phyloP scores from a whole-genome alignment of 805 yeast genomes.

The Yarrowia yakushimensis region DNA sequence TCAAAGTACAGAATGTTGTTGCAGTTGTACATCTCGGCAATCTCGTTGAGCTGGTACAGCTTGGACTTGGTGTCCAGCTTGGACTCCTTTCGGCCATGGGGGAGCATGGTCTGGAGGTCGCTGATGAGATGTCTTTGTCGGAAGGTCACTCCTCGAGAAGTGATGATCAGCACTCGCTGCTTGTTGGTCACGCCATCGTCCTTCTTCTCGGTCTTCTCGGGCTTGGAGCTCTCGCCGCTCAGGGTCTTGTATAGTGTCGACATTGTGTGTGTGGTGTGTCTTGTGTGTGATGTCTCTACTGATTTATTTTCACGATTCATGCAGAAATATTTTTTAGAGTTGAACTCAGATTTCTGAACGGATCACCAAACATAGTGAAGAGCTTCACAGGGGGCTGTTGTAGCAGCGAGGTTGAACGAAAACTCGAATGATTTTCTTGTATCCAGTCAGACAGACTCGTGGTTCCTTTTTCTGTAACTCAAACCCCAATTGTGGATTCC shows the following conservation, averaged over 20 bases:
- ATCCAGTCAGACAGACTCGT: no score
- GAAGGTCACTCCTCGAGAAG: constrained; percentile 90
- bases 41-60: constrained; percentile 83
- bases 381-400: no score
- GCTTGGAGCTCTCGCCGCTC: constrained; percentile 28
- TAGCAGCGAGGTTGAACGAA: no score
- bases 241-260: constrained; percentile 71
- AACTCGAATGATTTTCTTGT: no score
- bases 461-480: no score
- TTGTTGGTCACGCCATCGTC: constrained; percentile 46
- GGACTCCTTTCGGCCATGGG: constrained; percentile 95
- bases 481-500: no score
- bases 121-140: constrained; percentile 92
- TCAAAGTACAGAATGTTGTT: constrained; percentile 92
- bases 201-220: constrained; percentile 11
- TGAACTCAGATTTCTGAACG: neutral
- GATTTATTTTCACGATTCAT: neutral
- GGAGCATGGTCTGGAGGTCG: constrained; percentile 74
- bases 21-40: constrained; percentile 95
- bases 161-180: constrained; percentile 82
- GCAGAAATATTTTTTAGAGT: constrained; percentile 21
- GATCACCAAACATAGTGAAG: neutral
- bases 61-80: constrained; percentile 91
- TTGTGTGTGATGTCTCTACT: neutral
- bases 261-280: constrained; percentile 42